Base-by-base conservation (phyloP, 2,329 filamentous ascomycete genomes). In the Conoideocrella luteorostrata region DNA sequence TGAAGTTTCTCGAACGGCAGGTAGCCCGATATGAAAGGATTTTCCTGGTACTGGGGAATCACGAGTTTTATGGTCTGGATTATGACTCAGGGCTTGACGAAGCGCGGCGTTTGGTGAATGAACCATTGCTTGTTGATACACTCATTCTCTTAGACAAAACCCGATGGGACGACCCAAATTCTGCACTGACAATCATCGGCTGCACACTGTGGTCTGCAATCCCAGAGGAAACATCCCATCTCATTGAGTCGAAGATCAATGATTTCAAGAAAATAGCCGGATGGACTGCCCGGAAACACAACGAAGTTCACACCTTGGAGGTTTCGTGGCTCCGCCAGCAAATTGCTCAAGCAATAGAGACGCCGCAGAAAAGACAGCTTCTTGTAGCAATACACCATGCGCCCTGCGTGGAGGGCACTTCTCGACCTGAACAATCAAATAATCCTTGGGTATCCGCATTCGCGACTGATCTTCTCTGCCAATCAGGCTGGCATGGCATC, bases 311-410 rank as follows among this genome's bases (percentile, higher is more conserved):
- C 54, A 53, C 55, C 2, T 49, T 60, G 15, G 78, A 82, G 47
- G 48, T 70, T 4, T 51, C 61, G 2, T 82, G 77, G 77, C 61
- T 82, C 11, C 60, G 55, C n/a, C 35, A 52, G 13, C 49, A 58
- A 33, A 50, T 55, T 29, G 33, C 45, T 6, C 15, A 20, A 26
- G 36, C 48, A 4, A 41, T 45, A 4, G 48, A 51, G 26, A 46
- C 44, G 28, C 48, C 52, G 30, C 43, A 39, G 2, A 47, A 23
- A 23, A 50, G 56, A 38, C 50, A 39, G 32, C 43, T 79, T 5
- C 46, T 82, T 0, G 66, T 82, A 0, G 67, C 72, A 0, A 81
- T 76, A 1, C 75, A 81, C 42, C 77, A 82, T 52, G 75, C 77
- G 2, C 77, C 78, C 1, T 71, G 63, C n/a, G 50, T 74, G 1